A percentile compares a stretch with the other conserved stretches of the same genome.
Conservation (phyloP, 352 stramenopile genomes). For the Phytophthora crassamura region DNA sequence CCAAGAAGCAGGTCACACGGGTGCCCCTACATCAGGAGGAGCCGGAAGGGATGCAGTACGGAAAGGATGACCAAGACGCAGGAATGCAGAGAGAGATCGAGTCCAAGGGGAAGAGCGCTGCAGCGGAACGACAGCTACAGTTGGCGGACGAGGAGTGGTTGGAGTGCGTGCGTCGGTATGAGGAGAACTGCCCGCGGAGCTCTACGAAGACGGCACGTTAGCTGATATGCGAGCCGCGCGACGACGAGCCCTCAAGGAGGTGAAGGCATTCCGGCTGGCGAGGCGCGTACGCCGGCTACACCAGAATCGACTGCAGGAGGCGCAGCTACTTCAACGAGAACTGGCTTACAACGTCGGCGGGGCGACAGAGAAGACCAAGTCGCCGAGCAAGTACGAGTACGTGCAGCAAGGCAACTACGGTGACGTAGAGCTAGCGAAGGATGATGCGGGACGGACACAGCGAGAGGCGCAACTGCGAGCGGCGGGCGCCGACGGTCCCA, state of each 20-base stretch:
- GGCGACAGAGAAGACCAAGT: background rate
- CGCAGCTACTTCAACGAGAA: too few species aligned
- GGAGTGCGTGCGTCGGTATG: background rate
- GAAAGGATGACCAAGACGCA: too few species aligned
- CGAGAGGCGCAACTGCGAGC: conserved; percentile 4
- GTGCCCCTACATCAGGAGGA: too few species aligned
- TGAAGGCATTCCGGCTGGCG: background rate
- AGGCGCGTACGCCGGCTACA: background rate
- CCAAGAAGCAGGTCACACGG: too few species aligned
- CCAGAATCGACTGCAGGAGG: background rate
- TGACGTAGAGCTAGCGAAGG: background rate
- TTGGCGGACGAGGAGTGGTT: background rate
- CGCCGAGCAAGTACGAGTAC: conserved; percentile 3
- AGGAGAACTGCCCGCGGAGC: background rate
- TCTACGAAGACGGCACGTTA: background rate
- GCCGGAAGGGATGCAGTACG: too few species aligned
- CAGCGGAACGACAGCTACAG: too few species aligned
- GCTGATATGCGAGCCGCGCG: background rate
- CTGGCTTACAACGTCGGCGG: too few species aligned
- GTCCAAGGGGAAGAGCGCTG: background rate
- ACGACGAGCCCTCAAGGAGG: background rate
- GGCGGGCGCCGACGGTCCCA: background rate
- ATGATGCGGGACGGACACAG: background rate
- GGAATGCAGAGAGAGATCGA: background rate
- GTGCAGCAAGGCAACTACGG: conserved; percentile 2